Evolutionary conservation across 306 rosid genomes (phyloP).

Genomic region (Quercus berberidifolia): DNA sequence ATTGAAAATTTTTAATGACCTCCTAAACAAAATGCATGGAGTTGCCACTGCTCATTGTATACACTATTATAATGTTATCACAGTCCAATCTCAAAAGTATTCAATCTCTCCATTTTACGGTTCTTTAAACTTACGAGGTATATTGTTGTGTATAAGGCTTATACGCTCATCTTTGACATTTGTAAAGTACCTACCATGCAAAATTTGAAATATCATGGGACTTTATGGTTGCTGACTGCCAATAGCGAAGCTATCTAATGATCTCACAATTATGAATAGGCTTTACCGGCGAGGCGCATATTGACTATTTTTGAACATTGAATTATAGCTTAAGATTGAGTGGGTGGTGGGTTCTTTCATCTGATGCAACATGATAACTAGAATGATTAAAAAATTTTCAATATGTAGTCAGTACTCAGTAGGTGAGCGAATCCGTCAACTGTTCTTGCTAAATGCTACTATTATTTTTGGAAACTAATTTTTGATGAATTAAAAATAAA

Average conservation of each 20-base stretch:
- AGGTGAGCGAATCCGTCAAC: too few species aligned
- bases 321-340: slow-evolving; percentile 9
- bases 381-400: background rate
- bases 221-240: too few species aligned
- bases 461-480: too few species aligned
- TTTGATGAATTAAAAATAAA: too few species aligned
- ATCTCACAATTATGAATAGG: background rate
- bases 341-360: slow-evolving; percentile 28
- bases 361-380: slow-evolving; percentile 27
- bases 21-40: rapidly evolving
- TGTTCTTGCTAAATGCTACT: too few species aligned
- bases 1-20: too few species aligned
- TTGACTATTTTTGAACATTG: background rate
- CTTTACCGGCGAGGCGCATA: background rate
- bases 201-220: background rate
- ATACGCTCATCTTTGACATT: background rate
- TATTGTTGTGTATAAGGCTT: too few species aligned
- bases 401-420: background rate
- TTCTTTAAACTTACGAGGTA: too few species aligned
- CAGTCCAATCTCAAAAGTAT: too few species aligned
- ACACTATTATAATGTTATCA: too few species aligned
- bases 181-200: background rate
- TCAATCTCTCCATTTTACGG: too few species aligned
- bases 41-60: too few species aligned
- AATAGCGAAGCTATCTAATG: background rate